Conservation (phyloP, 805 yeast genomes). For the Metschnikowia noctiluminum region DNA sequence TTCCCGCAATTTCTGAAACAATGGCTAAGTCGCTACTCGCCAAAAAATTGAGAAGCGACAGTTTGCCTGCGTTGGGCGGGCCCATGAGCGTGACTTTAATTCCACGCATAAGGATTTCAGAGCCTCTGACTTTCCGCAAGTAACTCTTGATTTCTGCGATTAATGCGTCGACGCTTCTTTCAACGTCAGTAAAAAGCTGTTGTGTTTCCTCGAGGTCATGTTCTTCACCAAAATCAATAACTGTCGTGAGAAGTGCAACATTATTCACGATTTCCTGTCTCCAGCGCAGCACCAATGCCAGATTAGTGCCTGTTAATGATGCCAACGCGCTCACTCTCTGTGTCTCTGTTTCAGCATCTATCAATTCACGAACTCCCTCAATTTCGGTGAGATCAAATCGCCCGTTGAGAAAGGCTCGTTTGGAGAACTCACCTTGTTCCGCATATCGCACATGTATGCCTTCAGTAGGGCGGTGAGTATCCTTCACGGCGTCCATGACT, state of each 20-base stretch:
- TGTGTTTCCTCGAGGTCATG: conserved; percentile 71
- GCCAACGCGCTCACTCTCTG: conserved; percentile 75
- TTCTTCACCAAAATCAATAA: conserved; percentile 94
- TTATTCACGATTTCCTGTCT: conserved; percentile 58
- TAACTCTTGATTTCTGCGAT: conserved; percentile 44
- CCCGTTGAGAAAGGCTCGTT: conserved; percentile 81
- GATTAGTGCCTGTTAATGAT: conserved; percentile 70
- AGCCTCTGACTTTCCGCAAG: conserved; percentile 46
- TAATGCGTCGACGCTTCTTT: conserved; percentile 38
- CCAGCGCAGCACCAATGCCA: conserved; percentile 58
- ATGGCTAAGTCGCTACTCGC: conserved; percentile 83
- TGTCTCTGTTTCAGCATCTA: conserved; percentile 90
- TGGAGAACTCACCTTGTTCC: conserved; percentile 89
- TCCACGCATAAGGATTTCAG: conserved; percentile 69
- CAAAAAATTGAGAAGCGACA: conserved; percentile 74
- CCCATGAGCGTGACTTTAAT: conserved; percentile 74
- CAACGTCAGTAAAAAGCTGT: conserved; percentile 50
- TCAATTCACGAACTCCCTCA: conserved; percentile 84
- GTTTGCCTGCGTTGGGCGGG: conserved; percentile 96
- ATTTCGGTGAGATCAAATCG: conserved; percentile 82
- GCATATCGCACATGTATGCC: conserved; percentile 66
- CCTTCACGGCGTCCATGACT: conserved; percentile 59
- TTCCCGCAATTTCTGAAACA: conserved; percentile 89
- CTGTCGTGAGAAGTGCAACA: conserved; percentile 76
- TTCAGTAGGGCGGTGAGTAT: conserved; percentile 43